Percentiles rank a stretch among this genome's conserved stretches.
Conservation (phyloP, 202 grass and related monocot genomes). For the Brachypodium distachyon region DNA sequence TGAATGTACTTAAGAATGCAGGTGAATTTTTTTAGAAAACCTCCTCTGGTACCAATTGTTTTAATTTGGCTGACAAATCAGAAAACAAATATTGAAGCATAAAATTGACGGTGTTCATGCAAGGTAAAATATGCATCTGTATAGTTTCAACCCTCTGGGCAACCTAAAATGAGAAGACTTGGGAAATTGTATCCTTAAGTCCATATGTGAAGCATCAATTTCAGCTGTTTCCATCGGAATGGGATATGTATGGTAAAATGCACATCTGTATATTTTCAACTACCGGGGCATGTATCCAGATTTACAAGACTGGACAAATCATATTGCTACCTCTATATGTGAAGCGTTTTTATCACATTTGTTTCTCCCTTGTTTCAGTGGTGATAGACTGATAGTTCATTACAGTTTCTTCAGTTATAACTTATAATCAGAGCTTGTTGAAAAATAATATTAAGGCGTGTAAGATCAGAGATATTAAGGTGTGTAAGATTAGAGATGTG, state of each 20-base stretch:
- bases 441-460: background rate
- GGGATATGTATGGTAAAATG: background rate
- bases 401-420: background rate
- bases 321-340: background rate
- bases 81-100: background rate
- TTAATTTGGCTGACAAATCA: background rate
- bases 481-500: background rate
- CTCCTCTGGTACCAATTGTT: background rate
- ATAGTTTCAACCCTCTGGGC: background rate
- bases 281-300: background rate
- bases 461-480: background rate
- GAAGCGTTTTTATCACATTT: too few species aligned
- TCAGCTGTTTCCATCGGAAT: background rate
- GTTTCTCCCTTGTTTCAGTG: background rate
- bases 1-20: background rate
- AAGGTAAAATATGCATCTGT: background rate
- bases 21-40: background rate
- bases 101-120: background rate
- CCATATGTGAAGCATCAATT: background rate
- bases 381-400: background rate
- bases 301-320: background rate
- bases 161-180: background rate
- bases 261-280: slow-evolving; percentile 2
- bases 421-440: background rate
- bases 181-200: background rate